Evolutionary conservation across 371 early-diverging fungal species (phyloP), one percentile per base, ranked within the genome.

Genomic region (Apophysomyces elegans): DNA sequence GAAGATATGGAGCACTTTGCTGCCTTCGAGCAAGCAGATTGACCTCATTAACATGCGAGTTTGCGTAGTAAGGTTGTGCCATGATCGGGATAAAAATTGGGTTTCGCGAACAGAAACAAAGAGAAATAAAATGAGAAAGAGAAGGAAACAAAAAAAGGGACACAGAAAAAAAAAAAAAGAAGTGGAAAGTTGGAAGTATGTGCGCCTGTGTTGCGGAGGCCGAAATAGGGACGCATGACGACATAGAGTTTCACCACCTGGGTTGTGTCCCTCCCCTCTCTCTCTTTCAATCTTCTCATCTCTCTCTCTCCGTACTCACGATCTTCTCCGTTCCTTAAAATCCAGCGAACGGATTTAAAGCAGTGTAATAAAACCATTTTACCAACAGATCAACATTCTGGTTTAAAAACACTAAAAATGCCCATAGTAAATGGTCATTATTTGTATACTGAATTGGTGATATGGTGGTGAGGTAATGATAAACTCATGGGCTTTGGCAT

Each of bases 1-100:
- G 75, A 6, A 79, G 36, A 60, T 68, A 79, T 8, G 69, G 64
- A 16, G 70, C 65, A 9, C 41, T 67, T 50, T 79, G 79, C 45
- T 79, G 75, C 62, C 80, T 64, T 64, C 77, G 74, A 54, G 72
- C 69, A 37, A 79, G 67, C 16, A 79, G 71, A 58, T 58, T 69
- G 7, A 59, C 16, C 36, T 21, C 54, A 21, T n/a, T 50, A 21
- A 50, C 35, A 50, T 50, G 54, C 32, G 54, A 50, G 54, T 50
- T 50, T n/a, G 54, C 21, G 21, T 50, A 50, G 54, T 50, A 50
- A 21, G 54, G 54, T 50, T 50, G 54, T 50, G 54, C 54, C 54
- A 50, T 50, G 11, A 50, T 50, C 32, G 32, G 32, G 32, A 26
- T 26, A 26, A 9, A 50, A 21, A n/a, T n/a, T 2, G 7, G 9